Evolutionary conservation across 306 rosid species (phyloP).

Genomic region (Gynostemma pentaphyllum): DNA sequence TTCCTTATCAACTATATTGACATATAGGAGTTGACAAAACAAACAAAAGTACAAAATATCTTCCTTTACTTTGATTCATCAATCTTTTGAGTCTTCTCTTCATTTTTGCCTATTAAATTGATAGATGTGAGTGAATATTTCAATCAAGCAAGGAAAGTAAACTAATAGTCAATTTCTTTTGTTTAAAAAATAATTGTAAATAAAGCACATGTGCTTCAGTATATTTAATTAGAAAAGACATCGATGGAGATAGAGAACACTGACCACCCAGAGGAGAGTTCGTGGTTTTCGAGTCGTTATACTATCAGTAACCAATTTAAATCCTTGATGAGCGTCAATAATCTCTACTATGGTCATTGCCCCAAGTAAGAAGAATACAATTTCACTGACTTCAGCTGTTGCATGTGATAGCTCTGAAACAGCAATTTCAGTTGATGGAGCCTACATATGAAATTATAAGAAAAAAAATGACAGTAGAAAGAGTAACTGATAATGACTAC

Average conservation of each 20-base stretch:
- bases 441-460: conserved; percentile 28
- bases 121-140: neutral
- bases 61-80: neutral
- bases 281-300: conserved; percentile 86
- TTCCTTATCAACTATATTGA: neutral
- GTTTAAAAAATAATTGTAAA: neutral
- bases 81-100: neutral
- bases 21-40: neutral
- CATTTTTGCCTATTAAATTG: neutral
- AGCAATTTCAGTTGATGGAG: conserved; percentile 90
- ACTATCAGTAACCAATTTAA: conserved; percentile 86
- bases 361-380: conserved; percentile 91
- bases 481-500: conserved; percentile 2
- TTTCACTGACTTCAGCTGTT: conserved; percentile 88
- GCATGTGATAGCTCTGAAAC: conserved; percentile 77
- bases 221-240: neutral
- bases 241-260: conserved; percentile 20
- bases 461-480: neutral
- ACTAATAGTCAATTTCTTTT: neutral
- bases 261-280: conserved; percentile 94
- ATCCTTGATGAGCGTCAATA: conserved; percentile 93
- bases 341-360: conserved; percentile 98
- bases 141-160: neutral
- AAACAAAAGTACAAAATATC: neutral
- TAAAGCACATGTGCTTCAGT: neutral